phyloP scores from a whole-genome alignment of 345 rosid genomes.

The Noccaea bulbosa region DNA sequence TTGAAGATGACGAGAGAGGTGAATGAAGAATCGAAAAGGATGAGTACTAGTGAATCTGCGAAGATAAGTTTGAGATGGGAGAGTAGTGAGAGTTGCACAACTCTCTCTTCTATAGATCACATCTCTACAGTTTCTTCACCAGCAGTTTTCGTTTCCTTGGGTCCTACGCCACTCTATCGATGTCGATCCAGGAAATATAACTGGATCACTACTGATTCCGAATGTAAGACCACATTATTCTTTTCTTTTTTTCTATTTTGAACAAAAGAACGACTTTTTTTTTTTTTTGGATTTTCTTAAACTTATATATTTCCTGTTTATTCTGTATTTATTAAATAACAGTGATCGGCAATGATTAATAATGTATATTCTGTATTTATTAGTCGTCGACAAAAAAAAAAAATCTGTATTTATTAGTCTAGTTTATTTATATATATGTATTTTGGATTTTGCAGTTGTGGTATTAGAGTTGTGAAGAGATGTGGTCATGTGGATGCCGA shows the following conservation, averaged over 20 bases:
- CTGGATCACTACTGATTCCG: constrained; percentile 95
- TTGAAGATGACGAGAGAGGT: constrained; percentile 52
- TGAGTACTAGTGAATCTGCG: constrained; percentile 57
- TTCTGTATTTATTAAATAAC: too few species aligned
- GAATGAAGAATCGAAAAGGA: constrained; percentile 56
- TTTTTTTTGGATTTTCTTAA: background rate
- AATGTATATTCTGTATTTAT: background rate
- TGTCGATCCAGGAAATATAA: constrained; percentile 57
- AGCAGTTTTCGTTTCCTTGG: constrained; percentile 48
- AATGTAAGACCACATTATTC: constrained; percentile 54
- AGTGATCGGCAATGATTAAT: background rate
- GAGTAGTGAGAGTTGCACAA: constrained; percentile 63
- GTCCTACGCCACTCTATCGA: constrained; percentile 47
- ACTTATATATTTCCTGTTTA: background rate
- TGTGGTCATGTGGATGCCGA: background rate
- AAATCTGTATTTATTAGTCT: background rate
- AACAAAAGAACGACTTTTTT: too few species aligned
- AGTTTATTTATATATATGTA: background rate
- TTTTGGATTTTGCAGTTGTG: constrained; percentile 60
- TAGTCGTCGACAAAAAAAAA: too few species aligned
- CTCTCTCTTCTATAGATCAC: constrained; percentile 53
- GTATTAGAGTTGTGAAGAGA: constrained; percentile 75
- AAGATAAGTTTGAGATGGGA: constrained; percentile 86
- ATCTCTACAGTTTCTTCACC: constrained; percentile 60
- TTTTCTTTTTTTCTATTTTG: too few species aligned